A percentile compares a stretch with the other conserved stretches of the same genome.
phyloP scores from a whole-genome alignment of 1,284 basidiomycete species.

The Gomphus sp. region DNA sequence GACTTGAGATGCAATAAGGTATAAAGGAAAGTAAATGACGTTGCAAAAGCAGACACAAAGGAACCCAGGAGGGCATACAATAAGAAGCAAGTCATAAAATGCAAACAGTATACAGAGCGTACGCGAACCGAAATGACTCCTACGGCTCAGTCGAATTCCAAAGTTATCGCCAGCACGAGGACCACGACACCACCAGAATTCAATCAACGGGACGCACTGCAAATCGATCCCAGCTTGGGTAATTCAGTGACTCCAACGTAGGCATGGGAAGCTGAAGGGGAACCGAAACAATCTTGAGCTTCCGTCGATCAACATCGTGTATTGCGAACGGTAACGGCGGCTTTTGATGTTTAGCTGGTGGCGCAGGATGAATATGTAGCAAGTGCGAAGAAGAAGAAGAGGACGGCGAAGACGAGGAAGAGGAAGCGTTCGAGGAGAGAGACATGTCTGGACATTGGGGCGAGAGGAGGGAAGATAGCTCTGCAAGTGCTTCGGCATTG shows the following conservation, averaged over 20 bases:
- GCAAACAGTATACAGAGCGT: neutral
- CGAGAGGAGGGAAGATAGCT: slow-evolving; percentile 37
- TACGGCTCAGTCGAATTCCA: neutral
- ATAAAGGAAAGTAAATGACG: neutral
- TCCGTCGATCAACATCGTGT: slow-evolving; percentile 12
- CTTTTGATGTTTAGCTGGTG: slow-evolving; percentile 5
- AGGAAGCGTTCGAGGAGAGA: neutral
- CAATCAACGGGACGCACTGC: slow-evolving; percentile 6
- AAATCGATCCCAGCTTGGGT: slow-evolving; percentile 9
- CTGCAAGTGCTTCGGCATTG: slow-evolving; percentile 47
- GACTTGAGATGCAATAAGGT: neutral
- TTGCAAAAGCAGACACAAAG: neutral
- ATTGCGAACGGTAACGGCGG: slow-evolving; percentile 12
- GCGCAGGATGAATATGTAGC: slow-evolving; percentile 1
- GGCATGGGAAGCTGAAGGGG: slow-evolving; percentile 6
- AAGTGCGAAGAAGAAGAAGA: slow-evolving; percentile 10
- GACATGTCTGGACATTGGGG: slow-evolving; percentile 13
- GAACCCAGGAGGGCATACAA: neutral
- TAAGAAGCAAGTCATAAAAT: neutral
- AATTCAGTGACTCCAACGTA: slow-evolving; percentile 5
- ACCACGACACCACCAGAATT: neutral
- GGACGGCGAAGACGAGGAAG: slow-evolving; percentile 8
- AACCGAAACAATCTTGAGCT: slow-evolving; percentile 4
- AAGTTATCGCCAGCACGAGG: neutral
- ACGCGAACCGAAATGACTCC: neutral